Evolutionary conservation across 495 filamentous ascomycete species (phyloP), one percentile per base, ranked within the genome.

Genomic region (Amniculicola lignicola): DNA sequence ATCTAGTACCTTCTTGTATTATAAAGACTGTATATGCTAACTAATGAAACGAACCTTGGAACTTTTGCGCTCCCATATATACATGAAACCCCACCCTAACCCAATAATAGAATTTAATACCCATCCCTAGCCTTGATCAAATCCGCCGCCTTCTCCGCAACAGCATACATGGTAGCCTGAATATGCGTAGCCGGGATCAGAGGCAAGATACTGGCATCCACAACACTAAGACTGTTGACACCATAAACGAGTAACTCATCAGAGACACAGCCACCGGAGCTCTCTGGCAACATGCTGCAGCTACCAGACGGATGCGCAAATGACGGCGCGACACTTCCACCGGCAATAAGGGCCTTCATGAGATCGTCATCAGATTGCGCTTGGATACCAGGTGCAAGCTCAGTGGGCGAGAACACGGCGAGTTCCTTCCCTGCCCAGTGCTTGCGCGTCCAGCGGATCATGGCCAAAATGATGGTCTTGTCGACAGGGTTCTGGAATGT

Each of bases 401-500:
- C 49, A 3, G 24, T n/a, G 19, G 56, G 56, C 1, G 39, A 47
- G 16, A 46, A 44, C 3, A 22, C 29, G 4, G 28, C 10, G 18
- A 53, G 43, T 12, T 25, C 33, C 12, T 24, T 29, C n/a, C 9
- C 12, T 2, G 28, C 21, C 39, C 21, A 31, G 35, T 36, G 46
- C 2, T 16, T 9, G 16, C 49, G 38, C 1, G 25, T 44, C 19
- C n/a, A 47, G 25, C 38, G 33, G 6, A 63, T 12, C 33, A 63
- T 53, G 3, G 39, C 52, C 16, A 62, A 9, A n/a, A 62, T 18
- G 23, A 65, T 44, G 4, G 41, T 25, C 24, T 66, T 55, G 36
- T 67, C 64, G 38, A 58, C 24, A 1, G 61, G 57, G 46, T 67
- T 62, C 14, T 29, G 16, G 24, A 65, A 37, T 3, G 57, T 49